phyloP scores from a whole-genome alignment of 2,329 filamentous ascomycete species.

The Exophiala bonariae region DNA sequence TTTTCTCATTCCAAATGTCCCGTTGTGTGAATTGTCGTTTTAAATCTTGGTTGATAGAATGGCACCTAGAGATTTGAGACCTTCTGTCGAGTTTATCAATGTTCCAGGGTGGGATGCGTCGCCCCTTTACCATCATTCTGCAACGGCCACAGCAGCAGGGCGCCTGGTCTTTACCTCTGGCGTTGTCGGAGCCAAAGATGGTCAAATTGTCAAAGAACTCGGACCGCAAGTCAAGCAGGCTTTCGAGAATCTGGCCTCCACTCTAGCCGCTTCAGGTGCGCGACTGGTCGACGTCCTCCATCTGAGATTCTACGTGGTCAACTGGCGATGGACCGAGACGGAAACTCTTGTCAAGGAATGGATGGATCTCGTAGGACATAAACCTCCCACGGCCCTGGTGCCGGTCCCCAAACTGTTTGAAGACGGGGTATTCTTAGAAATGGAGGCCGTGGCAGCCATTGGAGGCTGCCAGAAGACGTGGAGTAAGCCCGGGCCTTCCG shows the following conservation, averaged over 20 bases:
- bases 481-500: neutral
- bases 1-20: too few species aligned
- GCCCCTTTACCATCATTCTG: slow-evolving; percentile 2
- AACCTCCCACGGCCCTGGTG: slow-evolving; percentile 43
- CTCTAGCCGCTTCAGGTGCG: slow-evolving; percentile 37
- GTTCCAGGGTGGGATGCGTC: neutral
- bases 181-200: slow-evolving; percentile 20
- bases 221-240: slow-evolving; percentile 42
- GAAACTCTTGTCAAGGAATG: slow-evolving; percentile 36
- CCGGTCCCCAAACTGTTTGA: slow-evolving; percentile 41
- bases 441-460: slow-evolving; percentile 41
- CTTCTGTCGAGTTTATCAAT: slow-evolving; percentile 1
- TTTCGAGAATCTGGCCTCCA: slow-evolving; percentile 37
- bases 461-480: slow-evolving; percentile 4
- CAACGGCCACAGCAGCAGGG: too few species aligned
- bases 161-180: slow-evolving; percentile 6
- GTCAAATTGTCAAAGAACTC: slow-evolving; percentile 35
- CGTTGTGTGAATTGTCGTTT: too few species aligned
- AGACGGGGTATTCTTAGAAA: slow-evolving; percentile 42
- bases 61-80: slow-evolving; percentile 2
- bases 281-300: slow-evolving; percentile 39
- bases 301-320: slow-evolving; percentile 42
- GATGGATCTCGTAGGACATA: slow-evolving; percentile 29
- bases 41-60: too few species aligned
- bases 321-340: slow-evolving; percentile 28